Evolutionary conservation across 768 basidiomycete genomes (phyloP).

Genomic region (Rhizopogon sp.): DNA sequence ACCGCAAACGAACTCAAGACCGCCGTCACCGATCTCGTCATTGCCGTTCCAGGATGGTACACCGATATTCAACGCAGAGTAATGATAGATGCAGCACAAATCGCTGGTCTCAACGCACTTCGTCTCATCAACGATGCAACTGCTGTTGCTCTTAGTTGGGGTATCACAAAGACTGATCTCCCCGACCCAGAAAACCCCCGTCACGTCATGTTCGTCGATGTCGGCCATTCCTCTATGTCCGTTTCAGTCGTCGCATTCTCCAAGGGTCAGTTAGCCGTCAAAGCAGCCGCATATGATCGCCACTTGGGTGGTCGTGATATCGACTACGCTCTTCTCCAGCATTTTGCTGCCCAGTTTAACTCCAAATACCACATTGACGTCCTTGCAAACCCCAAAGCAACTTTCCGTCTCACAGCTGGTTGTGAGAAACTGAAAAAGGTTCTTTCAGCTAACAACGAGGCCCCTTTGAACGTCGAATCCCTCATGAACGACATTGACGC

Average conservation of each 20-base stretch:
- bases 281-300: conserved; percentile 84
- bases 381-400: conserved; percentile 82
- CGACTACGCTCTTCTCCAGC: conserved; percentile 82
- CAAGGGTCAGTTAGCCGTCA: conserved; percentile 88
- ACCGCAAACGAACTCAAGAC: conserved; percentile 81
- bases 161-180: conserved; percentile 97
- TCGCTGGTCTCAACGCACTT: conserved; percentile 86
- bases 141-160: conserved; percentile 93
- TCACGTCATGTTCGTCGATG: conserved; percentile 91
- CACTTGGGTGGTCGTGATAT: conserved; percentile 96
- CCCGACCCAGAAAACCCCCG: conserved; percentile 78
- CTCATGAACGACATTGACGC: conserved; percentile 97
- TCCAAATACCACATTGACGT: conserved; percentile 98
- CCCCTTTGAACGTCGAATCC: conserved; percentile 88
- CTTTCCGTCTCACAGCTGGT: conserved; percentile 82
- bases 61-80: conserved; percentile 92
- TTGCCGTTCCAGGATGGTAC: conserved; percentile 96
- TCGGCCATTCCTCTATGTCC: conserved; percentile 89
- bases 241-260: conserved; percentile 88
- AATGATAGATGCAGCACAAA: conserved; percentile 80
- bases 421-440: conserved; percentile 97
- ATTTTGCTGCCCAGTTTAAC: conserved; percentile 93
- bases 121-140: conserved; percentile 98
- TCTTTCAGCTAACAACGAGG: conserved; percentile 88
- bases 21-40: conserved; percentile 85